Conservation (phyloP, 1,139 yeast genomes). For the Yamadazyma buinensis region DNA sequence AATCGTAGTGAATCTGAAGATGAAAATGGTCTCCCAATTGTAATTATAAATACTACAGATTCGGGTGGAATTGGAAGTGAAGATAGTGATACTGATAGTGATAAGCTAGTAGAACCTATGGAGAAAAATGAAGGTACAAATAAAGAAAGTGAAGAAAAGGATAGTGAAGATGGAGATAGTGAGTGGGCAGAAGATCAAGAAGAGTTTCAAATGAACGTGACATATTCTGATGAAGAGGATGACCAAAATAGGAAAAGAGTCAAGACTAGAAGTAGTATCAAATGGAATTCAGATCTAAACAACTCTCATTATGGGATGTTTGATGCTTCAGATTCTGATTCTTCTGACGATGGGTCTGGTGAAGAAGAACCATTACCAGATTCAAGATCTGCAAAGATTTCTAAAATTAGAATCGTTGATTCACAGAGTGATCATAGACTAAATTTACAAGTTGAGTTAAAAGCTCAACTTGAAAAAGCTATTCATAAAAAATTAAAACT, state of each 20-base stretch:
- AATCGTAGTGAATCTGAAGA: no score
- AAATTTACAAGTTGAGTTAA: constrained; percentile 36
- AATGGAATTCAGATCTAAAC: no score
- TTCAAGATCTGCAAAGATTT: not conserved
- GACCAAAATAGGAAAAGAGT: not conserved
- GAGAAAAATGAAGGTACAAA: constrained; percentile 2
- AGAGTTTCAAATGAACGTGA: not conserved
- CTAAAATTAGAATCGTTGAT: constrained; percentile 5
- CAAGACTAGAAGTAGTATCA: no score
- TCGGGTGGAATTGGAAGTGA: no score
- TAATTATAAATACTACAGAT: no score
- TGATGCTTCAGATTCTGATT: no score
- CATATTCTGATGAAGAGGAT: constrained; percentile 1
- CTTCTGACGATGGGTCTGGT: no score
- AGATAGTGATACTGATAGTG: no score
- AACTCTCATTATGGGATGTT: no score
- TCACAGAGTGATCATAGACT: constrained; percentile 23
- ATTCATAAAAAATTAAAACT: constrained; percentile 19
- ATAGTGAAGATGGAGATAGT: constrained; percentile 1
- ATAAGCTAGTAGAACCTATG: not conserved
- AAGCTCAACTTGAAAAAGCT: constrained; percentile 31
- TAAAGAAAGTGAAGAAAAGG: not conserved
- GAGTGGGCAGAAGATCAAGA: no score
- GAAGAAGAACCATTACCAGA: not conserved
- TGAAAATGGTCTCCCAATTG: no score